Evolutionary conservation across 352 stramenopile species (phyloP), one percentile per base, ranked within the genome.

Genomic region (Nannochloropsis limnetica): DNA sequence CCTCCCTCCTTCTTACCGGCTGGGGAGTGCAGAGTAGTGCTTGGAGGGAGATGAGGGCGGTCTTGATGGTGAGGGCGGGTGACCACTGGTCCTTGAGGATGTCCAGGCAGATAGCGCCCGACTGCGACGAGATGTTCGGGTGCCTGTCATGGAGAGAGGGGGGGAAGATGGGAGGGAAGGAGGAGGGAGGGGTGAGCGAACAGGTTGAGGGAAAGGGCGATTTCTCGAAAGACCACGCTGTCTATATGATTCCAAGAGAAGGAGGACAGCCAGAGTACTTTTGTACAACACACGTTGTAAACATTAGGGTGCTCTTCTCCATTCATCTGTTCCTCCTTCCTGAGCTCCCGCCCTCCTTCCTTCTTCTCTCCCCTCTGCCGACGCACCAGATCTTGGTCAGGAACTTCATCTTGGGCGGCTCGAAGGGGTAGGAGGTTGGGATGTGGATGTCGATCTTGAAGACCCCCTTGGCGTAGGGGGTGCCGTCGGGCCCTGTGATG

Each of bases 11-110:
- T n/a, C 61, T 74, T 29, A 74, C 90, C 0, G 95, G 95, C 84
- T 98, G 94, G 0, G 95, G 92, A 0, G 93, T 93, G 37, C 93
- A 98, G 22, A 98, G 89, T 37, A 98, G 89, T 45, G 95, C 95
- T 84, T 97, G 94, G 81, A 98, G 93, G 4, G 91, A 97, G 23
- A 98, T 85, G 29, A 98, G 86, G 17, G 94, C 94, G 54, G 95
- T 98, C 87, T 98, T 98, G 85, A 98, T 98, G 25, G 94, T 98
- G 68, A 98, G 84, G 27, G 95, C 95, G 2, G 95, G 95, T 9
- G 92, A 96, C 93, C 93, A 97, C 86, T 95, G 92, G 88, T 98
- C 94, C 87, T 98, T 98, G 37, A 98, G 88, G 84, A 98, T 98
- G 84, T 98, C 95, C 89, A 96, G 80, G 86, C 95, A 98, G 87